Base-by-base conservation (phyloP, 768 basidiomycete genomes). In the Lanmaoa pseudosensibilis region DNA sequence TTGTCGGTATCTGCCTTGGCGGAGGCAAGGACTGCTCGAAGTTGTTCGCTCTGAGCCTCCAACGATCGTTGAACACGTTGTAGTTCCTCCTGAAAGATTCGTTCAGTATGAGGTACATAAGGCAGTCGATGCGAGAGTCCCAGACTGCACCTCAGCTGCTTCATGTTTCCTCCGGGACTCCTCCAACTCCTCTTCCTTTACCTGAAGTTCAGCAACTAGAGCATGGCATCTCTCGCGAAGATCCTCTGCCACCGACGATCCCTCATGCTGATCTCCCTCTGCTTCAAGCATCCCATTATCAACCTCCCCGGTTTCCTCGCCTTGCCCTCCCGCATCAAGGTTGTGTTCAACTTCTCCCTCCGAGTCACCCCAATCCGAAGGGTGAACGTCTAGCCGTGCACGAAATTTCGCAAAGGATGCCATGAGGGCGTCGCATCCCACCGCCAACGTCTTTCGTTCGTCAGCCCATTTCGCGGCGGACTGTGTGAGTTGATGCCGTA, bases 361-460 rank as follows among this genome's bases (percentile, higher is more conserved):
- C 21, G 55, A 60, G 46, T 69, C 65, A 2, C 16, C 57, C 65
- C 49, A 56, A 25, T 67, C 65, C 38, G 58, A 53, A 30, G 59
- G 48, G 27, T 69, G 66, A 2, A 54, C 43, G 41, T 68, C 67
- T 1, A 69, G 46, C 4, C 58, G 60, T 36, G 67, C 65, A 30
- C 67, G 67, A 45, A 67, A 69, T 41, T 69, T 68, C 27, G 68
- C 68, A 63, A 68, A 68, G 25, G 68, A 69, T n/a, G 67, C 65
- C 67, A 68, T 68, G 62, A 68, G 68, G 16, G 34, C 12, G 38
- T 68, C 68, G 30, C 67, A 68, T 33, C 59, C 60, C 45, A 46
- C 40, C 46, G 56, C 58, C 34, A 68, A 49, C 34, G 52, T 51
- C 59, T 68, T 68, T 46, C 68, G 67, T 56, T 68, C 67, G 34